Conservation (phyloP, 495 filamentous ascomycete genomes). For the Filosporella fistucella region DNA sequence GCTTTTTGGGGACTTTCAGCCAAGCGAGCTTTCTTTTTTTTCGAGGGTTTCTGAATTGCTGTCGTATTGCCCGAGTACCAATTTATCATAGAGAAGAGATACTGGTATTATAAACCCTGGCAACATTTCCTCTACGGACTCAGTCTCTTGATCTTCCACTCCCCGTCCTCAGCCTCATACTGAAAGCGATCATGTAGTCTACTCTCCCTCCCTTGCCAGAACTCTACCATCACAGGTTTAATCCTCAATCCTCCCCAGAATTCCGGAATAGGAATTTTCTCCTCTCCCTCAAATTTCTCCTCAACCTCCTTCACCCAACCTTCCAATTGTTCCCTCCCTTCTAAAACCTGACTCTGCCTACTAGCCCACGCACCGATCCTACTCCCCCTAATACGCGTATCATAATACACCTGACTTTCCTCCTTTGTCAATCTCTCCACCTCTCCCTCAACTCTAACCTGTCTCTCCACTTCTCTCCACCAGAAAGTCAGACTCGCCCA, state of each 20-base stretch:
- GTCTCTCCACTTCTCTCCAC: conserved; percentile 72
- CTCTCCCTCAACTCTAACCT: conserved; percentile 78
- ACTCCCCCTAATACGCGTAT: conserved; percentile 72
- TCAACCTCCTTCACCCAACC: conserved; percentile 66
- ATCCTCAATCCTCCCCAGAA: conserved; percentile 94
- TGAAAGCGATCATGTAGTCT: conserved; percentile 90
- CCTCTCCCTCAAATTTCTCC: conserved; percentile 62
- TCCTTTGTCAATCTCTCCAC: conserved; percentile 60
- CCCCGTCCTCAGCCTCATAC: conserved; percentile 55
- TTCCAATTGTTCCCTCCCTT: conserved; percentile 44
- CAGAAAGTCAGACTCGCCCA: conserved; percentile 72
- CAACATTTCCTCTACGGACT: too few relatives aligned
- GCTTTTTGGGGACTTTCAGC: too few relatives aligned
- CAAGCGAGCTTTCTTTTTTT: too few relatives aligned
- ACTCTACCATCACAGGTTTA: conserved; percentile 81
- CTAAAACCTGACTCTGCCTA: conserved; percentile 61
- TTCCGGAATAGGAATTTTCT: conserved; percentile 81
- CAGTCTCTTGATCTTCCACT: conserved; percentile 55
- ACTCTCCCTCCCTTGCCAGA: conserved; percentile 89
- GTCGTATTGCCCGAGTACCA: too few relatives aligned
- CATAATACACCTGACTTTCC: conserved; percentile 86
- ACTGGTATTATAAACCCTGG: too few relatives aligned
- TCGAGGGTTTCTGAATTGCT: too few relatives aligned
- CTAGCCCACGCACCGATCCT: conserved; percentile 93
- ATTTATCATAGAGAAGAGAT: too few relatives aligned